Evolutionary conservation across 495 filamentous ascomycete species (phyloP).

Genomic region (Niebla homalea): DNA sequence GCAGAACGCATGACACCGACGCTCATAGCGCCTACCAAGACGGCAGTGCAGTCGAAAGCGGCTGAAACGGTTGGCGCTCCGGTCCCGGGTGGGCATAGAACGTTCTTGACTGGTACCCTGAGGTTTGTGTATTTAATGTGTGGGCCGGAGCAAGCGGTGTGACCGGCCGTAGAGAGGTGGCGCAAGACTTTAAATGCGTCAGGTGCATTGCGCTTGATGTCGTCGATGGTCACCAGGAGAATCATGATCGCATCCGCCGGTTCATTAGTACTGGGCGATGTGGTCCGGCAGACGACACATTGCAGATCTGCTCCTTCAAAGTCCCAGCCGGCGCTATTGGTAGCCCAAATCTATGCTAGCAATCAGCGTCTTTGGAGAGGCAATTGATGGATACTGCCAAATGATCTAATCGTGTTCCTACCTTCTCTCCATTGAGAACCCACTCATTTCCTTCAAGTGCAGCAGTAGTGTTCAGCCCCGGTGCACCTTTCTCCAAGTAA

Average conservation of each 20-base stretch:
- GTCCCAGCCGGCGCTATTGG: slow-evolving; percentile 42
- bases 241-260: slow-evolving; percentile 32
- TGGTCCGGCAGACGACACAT: slow-evolving; percentile 37
- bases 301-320: slow-evolving; percentile 36
- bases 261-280: slow-evolving; percentile 14
- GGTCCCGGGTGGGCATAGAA: slow-evolving; percentile 30
- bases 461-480: slow-evolving; percentile 36
- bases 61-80: slow-evolving; percentile 25
- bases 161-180: slow-evolving; percentile 30
- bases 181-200: slow-evolving; percentile 29
- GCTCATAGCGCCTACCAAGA: slow-evolving; percentile 39
- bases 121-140: slow-evolving; percentile 35
- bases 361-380: neutral
- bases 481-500: slow-evolving; percentile 34
- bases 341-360: slow-evolving; percentile 35
- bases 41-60: slow-evolving; percentile 32
- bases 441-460: slow-evolving; percentile 36
- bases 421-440: slow-evolving; percentile 44
- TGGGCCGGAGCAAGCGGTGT: slow-evolving; percentile 32
- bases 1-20: slow-evolving; percentile 40
- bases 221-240: slow-evolving; percentile 32
- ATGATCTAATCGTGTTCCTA: slow-evolving; percentile 4
- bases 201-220: slow-evolving; percentile 27
- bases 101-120: slow-evolving; percentile 31
- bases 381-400: neutral